These are phyloP conservation scores for Garcia nutans DNA, from an alignment of 345 rosid species.

Conservation along the genomic window DNA sequence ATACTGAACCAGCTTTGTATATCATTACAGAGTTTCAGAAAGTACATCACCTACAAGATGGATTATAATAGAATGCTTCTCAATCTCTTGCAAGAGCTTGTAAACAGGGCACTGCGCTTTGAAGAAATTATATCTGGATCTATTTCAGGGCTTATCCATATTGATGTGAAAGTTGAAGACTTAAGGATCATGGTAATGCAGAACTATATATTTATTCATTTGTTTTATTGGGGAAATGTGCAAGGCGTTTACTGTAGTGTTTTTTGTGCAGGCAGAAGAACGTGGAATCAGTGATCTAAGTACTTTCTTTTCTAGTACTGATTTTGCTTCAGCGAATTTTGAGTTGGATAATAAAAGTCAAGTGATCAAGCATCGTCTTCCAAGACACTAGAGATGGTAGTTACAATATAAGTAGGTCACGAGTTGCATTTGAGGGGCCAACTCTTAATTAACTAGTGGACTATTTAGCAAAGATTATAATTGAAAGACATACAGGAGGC, in stretches of 20 bases:
- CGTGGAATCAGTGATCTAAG: conserved; percentile 70
- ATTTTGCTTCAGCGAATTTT: conserved; percentile 66
- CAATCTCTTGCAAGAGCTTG: conserved; percentile 73
- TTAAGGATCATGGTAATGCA: conserved; percentile 63
- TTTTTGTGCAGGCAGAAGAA: conserved; percentile 67
- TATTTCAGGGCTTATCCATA: conserved; percentile 48
- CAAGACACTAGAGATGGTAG: conserved; percentile 16
- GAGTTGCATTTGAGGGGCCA: neutral
- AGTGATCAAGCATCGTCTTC: conserved; percentile 55
- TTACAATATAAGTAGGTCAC: neutral
- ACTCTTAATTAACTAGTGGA: neutral
- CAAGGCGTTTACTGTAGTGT: conserved; percentile 9
- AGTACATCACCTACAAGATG: conserved; percentile 86
- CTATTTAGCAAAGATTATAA: neutral
- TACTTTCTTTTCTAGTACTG: conserved; percentile 74
- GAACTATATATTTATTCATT: neutral
- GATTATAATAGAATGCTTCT: conserved; percentile 82
- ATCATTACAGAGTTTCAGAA: conserved; percentile 78
- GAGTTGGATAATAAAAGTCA: conserved; percentile 53
- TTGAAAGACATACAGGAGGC: neutral
- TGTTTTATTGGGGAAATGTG: neutral
- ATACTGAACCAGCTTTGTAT: neutral
- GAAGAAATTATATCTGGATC: conserved; percentile 86
- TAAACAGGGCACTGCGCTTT: conserved; percentile 70
- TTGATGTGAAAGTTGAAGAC: conserved; percentile 76